A percentile compares a stretch with the other conserved stretches of the same genome.
These are phyloP conservation scores for Colletotrichum kahawae DNA, from an alignment of 2,329 filamentous ascomycete genomes.

Conservation along the genomic window DNA sequence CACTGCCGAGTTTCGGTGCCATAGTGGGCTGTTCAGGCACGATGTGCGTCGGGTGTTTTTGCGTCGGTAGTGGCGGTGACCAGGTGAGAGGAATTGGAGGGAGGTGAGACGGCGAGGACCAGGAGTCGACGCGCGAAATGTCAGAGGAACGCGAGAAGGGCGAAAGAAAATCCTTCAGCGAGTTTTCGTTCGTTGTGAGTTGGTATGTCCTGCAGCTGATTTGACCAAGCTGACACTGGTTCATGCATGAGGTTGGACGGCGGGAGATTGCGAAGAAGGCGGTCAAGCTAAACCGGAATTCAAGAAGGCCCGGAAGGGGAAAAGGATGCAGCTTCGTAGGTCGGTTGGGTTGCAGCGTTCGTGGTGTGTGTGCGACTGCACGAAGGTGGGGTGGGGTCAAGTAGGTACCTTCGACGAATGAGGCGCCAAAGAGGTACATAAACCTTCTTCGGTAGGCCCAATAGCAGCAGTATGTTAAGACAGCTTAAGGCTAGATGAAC, in stretches of 20 bases:
- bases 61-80: background rate
- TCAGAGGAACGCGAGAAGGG: background rate
- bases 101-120: background rate
- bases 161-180: background rate
- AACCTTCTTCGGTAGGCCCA: background rate
- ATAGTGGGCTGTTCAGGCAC: constrained; percentile 26
- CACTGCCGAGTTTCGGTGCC: constrained; percentile 33
- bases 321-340: background rate
- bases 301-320: constrained; percentile 10
- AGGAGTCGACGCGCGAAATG: constrained; percentile 4
- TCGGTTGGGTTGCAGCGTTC: background rate
- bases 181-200: background rate
- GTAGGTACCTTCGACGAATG: background rate
- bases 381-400: background rate
- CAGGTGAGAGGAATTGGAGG: background rate
- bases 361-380: background rate
- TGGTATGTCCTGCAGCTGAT: constrained; percentile 1
- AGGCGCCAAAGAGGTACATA: background rate
- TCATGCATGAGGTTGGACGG: constrained; percentile 10
- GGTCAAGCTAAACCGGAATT: constrained; percentile 18
- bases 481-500: background rate
- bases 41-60: background rate
- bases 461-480: background rate
- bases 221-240: background rate
- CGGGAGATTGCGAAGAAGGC: constrained; percentile 21